Evolutionary conservation across 108 stramenopile genomes (phyloP).

Genomic region (Asterionellopsis glacialis): DNA sequence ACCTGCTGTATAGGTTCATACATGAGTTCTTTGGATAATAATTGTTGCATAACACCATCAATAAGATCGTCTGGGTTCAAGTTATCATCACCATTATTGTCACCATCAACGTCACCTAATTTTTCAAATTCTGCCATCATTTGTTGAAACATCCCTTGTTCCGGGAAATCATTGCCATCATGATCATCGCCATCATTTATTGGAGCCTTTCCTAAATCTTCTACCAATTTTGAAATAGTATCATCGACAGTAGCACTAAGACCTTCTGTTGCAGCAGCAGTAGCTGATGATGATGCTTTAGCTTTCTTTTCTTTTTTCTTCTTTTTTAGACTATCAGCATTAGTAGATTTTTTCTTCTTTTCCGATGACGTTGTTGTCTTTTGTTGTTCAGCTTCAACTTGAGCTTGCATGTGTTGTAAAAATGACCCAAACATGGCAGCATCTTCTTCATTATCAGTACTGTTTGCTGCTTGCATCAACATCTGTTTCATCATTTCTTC

Average conservation of each 20-base stretch:
- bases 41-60: constrained; percentile 91
- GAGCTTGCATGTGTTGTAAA: constrained; percentile 16
- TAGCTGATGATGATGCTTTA: background rate
- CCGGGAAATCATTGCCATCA: background rate
- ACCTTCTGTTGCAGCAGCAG: background rate
- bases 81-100: background rate
- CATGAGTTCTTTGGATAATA: constrained; percentile 89
- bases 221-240: constrained; percentile 18
- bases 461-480: background rate
- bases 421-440: constrained; percentile 4
- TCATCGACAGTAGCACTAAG: background rate
- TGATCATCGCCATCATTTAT: background rate
- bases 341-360: constrained; percentile 2
- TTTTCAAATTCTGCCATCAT: constrained; percentile 12
- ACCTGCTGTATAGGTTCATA: constrained; percentile 94
- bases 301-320: background rate
- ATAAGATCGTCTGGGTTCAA: constrained; percentile 68
- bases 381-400: constrained; percentile 1
- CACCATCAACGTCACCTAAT: background rate
- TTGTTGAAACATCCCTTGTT: background rate
- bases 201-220: constrained; percentile 17
- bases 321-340: background rate
- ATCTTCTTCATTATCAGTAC: constrained; percentile 3
- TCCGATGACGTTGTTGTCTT: constrained; percentile 1
- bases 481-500: constrained; percentile 11